Evolutionary conservation across 2,329 filamentous ascomycete genomes (phyloP).

Genomic region (Ceratocystis ficicola): DNA sequence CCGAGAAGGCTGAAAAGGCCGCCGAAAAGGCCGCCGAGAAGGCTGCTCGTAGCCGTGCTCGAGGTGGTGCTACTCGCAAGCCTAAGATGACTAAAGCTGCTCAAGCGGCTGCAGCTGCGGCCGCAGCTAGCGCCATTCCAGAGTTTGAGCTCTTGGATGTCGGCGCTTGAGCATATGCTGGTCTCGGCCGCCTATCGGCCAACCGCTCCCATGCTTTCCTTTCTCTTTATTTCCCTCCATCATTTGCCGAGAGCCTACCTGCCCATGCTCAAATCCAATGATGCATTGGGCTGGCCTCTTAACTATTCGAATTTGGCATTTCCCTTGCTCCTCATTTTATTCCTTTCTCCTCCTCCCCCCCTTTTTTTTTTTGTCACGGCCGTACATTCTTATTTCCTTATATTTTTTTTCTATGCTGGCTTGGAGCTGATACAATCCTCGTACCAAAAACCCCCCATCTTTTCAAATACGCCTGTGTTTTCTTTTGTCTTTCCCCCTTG

Average conservation of each 20-base stretch:
- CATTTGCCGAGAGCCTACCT: background rate
- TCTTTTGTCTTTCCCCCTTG: background rate
- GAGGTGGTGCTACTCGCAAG: constrained; percentile 18
- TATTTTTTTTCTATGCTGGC: constrained; percentile 8
- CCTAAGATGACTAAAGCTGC: constrained; percentile 21
- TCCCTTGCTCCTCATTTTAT: background rate
- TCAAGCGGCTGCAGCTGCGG: constrained; percentile 18
- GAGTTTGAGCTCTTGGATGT: constrained; percentile 22
- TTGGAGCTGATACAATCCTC: constrained; percentile 3
- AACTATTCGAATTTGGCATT: background rate
- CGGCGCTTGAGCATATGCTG: constrained; percentile 17
- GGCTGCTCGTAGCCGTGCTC: constrained; percentile 17
- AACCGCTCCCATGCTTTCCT: constrained; percentile 1
- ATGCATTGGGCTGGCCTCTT: constrained; percentile 8
- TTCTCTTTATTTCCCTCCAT: background rate
- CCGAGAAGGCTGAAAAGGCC: constrained; percentile 20
- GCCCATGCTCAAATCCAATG: background rate
- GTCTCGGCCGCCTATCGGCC: background rate
- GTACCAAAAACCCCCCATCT: background rate
- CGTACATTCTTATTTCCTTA: constrained; percentile 6
- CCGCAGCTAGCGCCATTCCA: constrained; percentile 12
- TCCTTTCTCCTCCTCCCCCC: constrained; percentile 10
- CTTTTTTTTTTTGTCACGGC: constrained; percentile 9
- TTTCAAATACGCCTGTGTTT: background rate
- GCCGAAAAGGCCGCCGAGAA: constrained; percentile 19